phyloP scores from a whole-genome alignment of 306 rosid genomes.

The Hippophae rhamnoides region DNA sequence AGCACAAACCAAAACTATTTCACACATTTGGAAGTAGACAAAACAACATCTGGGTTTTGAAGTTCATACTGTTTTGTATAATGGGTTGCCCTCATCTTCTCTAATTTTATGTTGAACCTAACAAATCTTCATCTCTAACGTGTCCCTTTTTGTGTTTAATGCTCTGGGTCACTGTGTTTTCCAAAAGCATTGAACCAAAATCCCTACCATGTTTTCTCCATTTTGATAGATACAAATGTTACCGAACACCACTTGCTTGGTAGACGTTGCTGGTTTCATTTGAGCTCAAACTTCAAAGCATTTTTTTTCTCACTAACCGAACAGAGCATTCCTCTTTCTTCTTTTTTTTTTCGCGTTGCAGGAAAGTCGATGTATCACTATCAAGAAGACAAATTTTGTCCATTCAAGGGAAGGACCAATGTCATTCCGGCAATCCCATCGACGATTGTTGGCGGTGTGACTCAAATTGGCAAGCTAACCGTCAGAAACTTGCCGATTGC shows the following conservation, averaged over 20 bases:
- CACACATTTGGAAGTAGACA: neutral
- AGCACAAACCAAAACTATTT: neutral
- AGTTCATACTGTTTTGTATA: conserved; percentile 1
- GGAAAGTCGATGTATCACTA: conserved; percentile 61
- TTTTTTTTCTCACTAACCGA: conserved; percentile 17
- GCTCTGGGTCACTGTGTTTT: neutral
- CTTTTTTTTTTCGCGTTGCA: conserved; percentile 17
- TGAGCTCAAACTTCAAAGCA: neutral
- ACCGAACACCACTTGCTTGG: neutral
- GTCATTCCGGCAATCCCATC: conserved; percentile 73
- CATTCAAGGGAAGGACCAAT: conserved; percentile 30
- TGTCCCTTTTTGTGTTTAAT: conserved; percentile 7
- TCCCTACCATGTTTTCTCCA: neutral
- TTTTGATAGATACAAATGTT: no score
- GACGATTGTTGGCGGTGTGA: conserved; percentile 97
- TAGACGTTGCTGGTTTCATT: neutral
- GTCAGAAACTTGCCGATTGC: conserved; percentile 80
- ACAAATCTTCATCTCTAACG: neutral
- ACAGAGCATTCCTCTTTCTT: conserved; percentile 6
- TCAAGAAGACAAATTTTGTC: conserved; percentile 38
- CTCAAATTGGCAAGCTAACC: conserved; percentile 48
- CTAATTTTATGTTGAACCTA: conserved; percentile 2
- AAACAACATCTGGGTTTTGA: conserved; percentile 13
- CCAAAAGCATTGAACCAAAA: neutral
- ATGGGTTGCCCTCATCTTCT: conserved; percentile 4